These are phyloP conservation scores for Aspergillus sp. DNA, from an alignment of 2,329 filamentous ascomycete genomes.

Conservation along the genomic window DNA sequence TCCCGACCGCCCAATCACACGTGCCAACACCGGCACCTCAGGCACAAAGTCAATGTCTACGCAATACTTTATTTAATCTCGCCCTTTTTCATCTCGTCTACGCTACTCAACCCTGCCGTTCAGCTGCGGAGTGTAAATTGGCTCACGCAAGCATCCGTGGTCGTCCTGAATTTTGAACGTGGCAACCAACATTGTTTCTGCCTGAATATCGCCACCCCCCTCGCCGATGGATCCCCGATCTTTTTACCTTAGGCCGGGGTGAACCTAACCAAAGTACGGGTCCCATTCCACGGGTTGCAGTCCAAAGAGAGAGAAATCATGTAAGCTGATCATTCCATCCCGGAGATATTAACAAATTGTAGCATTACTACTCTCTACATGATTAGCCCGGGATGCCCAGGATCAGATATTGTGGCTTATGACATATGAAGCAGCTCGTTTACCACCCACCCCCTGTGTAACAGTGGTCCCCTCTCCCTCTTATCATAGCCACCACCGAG, in stretches of 20 bases:
- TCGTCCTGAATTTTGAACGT: not conserved
- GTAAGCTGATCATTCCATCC: too few species aligned
- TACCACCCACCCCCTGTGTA: not conserved
- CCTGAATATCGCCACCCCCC: slow-evolving; percentile 7
- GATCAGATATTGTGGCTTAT: not conserved
- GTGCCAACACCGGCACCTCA: slow-evolving; percentile 2
- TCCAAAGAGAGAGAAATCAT: too few species aligned
- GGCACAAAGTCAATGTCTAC: slow-evolving; percentile 1
- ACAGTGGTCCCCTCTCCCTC: not conserved
- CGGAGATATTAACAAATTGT: too few species aligned
- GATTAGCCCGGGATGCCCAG: not conserved
- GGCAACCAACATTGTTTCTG: slow-evolving; percentile 1
- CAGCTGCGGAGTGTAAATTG: not conserved
- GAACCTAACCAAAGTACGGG: too few species aligned
- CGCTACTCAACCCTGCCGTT: not conserved
- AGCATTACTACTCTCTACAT: not conserved
- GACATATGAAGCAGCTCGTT: not conserved
- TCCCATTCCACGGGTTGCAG: not conserved
- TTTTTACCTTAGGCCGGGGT: not conserved
- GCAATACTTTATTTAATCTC: not conserved
- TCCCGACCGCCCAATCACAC: slow-evolving; percentile 8
- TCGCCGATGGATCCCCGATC: slow-evolving; percentile 5
- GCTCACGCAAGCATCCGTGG: slow-evolving; percentile 7
- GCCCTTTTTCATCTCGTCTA: not conserved
- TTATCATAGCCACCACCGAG: not conserved